Evolutionary conservation across 331 rosid species (phyloP).

Genomic region (Malus hybrid): DNA sequence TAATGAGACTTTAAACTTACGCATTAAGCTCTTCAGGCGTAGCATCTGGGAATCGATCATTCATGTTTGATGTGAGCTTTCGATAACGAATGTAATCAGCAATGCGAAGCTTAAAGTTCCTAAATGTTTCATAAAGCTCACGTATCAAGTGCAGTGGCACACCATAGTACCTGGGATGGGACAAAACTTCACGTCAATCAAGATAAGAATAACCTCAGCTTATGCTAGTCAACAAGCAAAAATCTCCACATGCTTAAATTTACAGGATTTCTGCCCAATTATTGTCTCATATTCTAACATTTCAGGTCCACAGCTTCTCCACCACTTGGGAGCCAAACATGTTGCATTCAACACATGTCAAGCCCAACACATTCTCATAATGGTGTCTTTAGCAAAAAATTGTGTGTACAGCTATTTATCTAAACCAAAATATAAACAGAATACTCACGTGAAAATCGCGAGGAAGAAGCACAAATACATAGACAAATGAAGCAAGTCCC

Average conservation of each 20-base stretch:
- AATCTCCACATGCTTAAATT: background rate
- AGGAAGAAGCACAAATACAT: slow-evolving; percentile 95
- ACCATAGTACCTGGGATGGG: slow-evolving; percentile 62
- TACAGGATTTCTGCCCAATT: background rate
- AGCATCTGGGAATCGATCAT: slow-evolving; percentile 94
- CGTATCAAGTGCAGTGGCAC: slow-evolving; percentile 94
- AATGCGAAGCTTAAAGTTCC: slow-evolving; percentile 85
- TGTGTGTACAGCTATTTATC: background rate
- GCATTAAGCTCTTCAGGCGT: slow-evolving; percentile 88
- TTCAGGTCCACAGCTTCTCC: background rate
- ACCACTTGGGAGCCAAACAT: background rate
- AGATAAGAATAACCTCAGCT: background rate
- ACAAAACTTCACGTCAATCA: slow-evolving; percentile 20
- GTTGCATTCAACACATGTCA: background rate
- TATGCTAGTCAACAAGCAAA: background rate
- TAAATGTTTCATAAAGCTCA: slow-evolving; percentile 95
- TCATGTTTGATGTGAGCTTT: slow-evolving; percentile 97
- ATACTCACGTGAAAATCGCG: slow-evolving; percentile 85
- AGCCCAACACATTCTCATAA: background rate
- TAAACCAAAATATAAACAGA: background rate
- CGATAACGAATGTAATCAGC: slow-evolving; percentile 89
- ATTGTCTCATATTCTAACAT: background rate
- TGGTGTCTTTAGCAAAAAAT: background rate
- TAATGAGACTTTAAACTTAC: slow-evolving; percentile 44
- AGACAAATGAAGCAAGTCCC: slow-evolving; percentile 93